A percentile compares a stretch with the other conserved stretches of the same genome.
phyloP scores from a whole-genome alignment of 352 stramenopile genomes.

The Globisporangium acanthophoron region DNA sequence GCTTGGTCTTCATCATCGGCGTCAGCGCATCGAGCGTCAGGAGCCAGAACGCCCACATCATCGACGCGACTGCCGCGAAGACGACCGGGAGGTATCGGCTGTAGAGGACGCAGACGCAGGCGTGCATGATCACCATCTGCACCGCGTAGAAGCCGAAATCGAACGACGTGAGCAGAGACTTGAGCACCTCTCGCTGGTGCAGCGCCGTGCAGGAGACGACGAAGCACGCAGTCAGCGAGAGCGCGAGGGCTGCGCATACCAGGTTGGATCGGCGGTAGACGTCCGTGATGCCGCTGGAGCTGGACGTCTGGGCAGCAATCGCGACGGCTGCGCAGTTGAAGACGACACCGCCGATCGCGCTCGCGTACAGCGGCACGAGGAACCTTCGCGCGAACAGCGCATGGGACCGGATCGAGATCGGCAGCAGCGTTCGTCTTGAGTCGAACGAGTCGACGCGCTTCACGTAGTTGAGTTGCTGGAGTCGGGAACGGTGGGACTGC shows the following conservation, averaged over 20 bases:
- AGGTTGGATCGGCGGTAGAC: neutral
- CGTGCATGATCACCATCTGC: slow-evolving; percentile 18
- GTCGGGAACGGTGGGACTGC: neutral
- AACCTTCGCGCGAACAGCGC: neutral
- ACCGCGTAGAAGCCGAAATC: slow-evolving; percentile 30
- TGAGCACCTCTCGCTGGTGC: slow-evolving; percentile 25
- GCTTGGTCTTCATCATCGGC: slow-evolving; percentile 15
- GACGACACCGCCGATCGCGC: neutral
- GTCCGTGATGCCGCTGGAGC: too few species aligned
- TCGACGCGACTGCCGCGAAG: slow-evolving; percentile 11
- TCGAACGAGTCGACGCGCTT: neutral
- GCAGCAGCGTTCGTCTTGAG: slow-evolving; percentile 1
- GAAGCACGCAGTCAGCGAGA: slow-evolving; percentile 12
- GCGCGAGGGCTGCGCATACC: neutral
- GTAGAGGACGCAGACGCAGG: slow-evolving; percentile 19
- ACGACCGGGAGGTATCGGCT: slow-evolving; percentile 5
- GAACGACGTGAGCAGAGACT: slow-evolving; percentile 25
- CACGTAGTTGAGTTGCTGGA: slow-evolving; percentile 13
- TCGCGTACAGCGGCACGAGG: slow-evolving; percentile 1
- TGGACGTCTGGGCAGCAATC: neutral
- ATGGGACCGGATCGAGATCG: slow-evolving; percentile 4
- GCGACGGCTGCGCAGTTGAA: neutral
- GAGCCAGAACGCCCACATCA: slow-evolving; percentile 22
- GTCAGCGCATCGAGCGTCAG: slow-evolving; percentile 26
- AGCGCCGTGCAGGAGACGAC: slow-evolving; percentile 10